Conservation (phyloP, 208 protist species). For the Novymonas esmeraldas region DNA sequence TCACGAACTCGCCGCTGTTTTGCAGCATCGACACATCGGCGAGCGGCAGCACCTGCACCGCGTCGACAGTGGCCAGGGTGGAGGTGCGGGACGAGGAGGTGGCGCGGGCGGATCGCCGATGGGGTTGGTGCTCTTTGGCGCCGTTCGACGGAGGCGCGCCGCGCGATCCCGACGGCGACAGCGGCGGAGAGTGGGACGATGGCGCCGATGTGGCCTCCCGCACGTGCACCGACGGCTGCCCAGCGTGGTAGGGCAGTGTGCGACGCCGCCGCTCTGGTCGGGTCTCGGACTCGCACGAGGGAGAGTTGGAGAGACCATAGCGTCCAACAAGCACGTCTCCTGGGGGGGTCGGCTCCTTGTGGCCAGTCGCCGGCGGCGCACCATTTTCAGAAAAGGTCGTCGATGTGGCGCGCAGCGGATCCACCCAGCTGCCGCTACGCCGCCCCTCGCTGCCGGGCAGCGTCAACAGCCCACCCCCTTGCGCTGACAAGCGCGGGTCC, state of each 20-base stretch:
- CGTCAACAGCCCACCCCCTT: no score
- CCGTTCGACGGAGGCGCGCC: no score
- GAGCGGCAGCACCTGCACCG: slow-evolving; percentile 6
- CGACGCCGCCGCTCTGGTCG: slow-evolving; percentile 4
- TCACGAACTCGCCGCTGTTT: background rate
- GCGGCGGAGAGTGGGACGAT: no score
- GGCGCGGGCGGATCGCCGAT: no score
- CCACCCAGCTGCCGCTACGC: slow-evolving; percentile 8
- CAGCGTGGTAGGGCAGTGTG: slow-evolving; percentile 1
- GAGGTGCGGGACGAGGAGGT: slow-evolving; percentile 8
- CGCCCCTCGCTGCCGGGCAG: background rate
- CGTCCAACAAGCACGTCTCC: background rate
- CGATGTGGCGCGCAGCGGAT: slow-evolving; percentile 13
- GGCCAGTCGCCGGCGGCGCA: background rate
- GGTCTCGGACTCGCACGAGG: slow-evolving; percentile 4
- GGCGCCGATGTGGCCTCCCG: slow-evolving; percentile 12
- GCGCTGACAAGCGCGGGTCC: no score
- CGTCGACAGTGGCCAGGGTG: background rate
- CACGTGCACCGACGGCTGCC: slow-evolving; percentile 6
- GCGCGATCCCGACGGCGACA: background rate
- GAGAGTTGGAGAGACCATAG: slow-evolving; percentile 25
- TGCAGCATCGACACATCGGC: background rate
- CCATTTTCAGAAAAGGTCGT: slow-evolving; percentile 1
- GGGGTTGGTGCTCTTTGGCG: no score
- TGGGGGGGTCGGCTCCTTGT: background rate